A percentile compares a stretch with the other conserved stretches of the same genome.
Conservation (phyloP, 176 grass and related monocot genomes). For the Hordeum vulgare region DNA sequence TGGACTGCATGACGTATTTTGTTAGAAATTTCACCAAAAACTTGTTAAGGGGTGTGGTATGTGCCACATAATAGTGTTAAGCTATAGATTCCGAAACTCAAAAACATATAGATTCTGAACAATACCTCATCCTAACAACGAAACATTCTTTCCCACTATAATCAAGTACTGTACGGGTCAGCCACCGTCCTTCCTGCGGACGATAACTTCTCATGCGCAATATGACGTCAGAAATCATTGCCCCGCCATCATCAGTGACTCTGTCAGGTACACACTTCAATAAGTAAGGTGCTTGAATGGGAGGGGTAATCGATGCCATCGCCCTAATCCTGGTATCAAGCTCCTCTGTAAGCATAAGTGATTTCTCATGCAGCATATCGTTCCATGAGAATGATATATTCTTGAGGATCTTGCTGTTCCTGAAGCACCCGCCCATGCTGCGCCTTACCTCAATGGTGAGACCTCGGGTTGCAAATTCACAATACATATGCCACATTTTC, state of each 20-base stretch:
- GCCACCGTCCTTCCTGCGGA: constrained; percentile 86
- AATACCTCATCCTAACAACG: constrained; percentile 71
- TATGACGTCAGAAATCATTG: constrained; percentile 96
- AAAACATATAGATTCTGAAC: constrained; percentile 21
- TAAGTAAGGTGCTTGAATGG: constrained; percentile 79
- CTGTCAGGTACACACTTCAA: constrained; percentile 87
- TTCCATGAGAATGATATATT: constrained; percentile 71
- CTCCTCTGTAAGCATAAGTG: constrained; percentile 30
- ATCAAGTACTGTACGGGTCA: constrained; percentile 87
- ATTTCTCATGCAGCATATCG: constrained; percentile 59
- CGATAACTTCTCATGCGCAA: constrained; percentile 62
- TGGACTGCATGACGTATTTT: not conserved
- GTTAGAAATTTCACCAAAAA: not conserved
- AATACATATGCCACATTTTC: constrained; percentile 69
- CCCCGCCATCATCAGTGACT: constrained; percentile 87
- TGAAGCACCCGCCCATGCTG: constrained; percentile 40
- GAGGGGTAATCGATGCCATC: constrained; percentile 72
- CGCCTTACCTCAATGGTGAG: constrained; percentile 53
- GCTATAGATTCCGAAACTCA: not conserved
- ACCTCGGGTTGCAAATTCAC: constrained; percentile 80
- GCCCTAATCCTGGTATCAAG: constrained; percentile 39
- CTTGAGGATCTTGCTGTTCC: constrained; percentile 56
- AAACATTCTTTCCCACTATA: constrained; percentile 81
- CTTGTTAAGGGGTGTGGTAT: not conserved
- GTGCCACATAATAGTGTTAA: not conserved